Conservation (phyloP, 805 yeast species). For the Lachancea dasiensis region DNA sequence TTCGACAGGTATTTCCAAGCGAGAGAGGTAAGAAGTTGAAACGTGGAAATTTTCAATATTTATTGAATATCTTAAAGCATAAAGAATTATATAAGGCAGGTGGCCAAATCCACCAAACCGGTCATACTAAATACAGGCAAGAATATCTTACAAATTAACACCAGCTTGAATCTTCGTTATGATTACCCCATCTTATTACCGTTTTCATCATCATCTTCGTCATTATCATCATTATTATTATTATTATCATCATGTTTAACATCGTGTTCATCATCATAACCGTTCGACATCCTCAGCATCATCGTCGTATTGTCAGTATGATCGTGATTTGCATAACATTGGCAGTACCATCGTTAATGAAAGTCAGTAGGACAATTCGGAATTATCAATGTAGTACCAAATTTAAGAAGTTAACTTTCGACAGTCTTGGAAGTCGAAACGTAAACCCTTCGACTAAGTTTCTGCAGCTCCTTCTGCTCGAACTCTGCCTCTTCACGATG, state of each 20-base stretch:
- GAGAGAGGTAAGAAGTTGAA: neutral
- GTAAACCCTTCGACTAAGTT: neutral
- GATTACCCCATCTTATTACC: too few species aligned
- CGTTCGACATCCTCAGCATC: too few species aligned
- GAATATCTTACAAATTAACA: too few species aligned
- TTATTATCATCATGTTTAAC: neutral
- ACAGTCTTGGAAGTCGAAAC: neutral
- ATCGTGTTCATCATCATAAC: neutral
- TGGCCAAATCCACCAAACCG: too few species aligned
- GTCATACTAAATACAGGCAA: too few species aligned
- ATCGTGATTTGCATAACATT: neutral
- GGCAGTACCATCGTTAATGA: neutral
- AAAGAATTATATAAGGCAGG: too few species aligned
- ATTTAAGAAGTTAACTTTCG: neutral
- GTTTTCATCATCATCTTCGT: neutral
- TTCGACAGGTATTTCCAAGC: neutral
- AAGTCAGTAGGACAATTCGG: too few species aligned
- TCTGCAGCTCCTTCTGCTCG: constrained; percentile 1
- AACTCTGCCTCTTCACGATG: constrained; percentile 1
- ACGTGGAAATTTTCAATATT: too few species aligned
- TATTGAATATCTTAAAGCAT: too few species aligned
- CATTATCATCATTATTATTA: neutral
- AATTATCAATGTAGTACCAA: too few species aligned
- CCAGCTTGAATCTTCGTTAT: too few species aligned
- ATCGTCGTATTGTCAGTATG: too few species aligned